Evolutionary conservation across 345 rosid species (phyloP).

Genomic region (Hevea brasiliensis): DNA sequence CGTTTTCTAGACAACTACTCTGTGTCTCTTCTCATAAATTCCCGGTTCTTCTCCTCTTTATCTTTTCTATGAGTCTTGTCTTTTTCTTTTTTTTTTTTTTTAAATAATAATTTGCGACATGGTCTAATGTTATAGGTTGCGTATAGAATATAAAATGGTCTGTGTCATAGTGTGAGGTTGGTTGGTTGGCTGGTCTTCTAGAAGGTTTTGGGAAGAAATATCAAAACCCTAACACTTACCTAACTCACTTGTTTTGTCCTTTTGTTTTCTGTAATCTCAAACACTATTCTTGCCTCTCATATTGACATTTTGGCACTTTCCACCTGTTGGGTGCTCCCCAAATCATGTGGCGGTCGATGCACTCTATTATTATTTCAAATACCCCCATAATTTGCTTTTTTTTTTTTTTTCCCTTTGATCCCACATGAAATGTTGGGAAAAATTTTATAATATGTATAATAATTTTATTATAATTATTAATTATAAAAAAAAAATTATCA

Average conservation of each 20-base stretch:
- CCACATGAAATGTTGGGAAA: too few species aligned
- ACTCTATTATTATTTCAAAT: too few species aligned
- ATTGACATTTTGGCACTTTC: not conserved
- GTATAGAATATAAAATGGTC: too few species aligned
- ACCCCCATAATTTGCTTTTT: too few species aligned
- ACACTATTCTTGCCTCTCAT: too few species aligned
- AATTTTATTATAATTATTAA: too few species aligned
- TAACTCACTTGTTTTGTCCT: slow-evolving; percentile 11
- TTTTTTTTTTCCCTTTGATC: too few species aligned
- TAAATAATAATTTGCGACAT: not conserved
- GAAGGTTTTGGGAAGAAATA: slow-evolving; percentile 14
- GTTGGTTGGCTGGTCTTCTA: slow-evolving; percentile 1
- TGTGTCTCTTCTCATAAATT: slow-evolving; percentile 12
- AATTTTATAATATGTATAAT: too few species aligned
- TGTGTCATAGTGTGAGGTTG: not conserved
- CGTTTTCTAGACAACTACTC: slow-evolving; percentile 17
- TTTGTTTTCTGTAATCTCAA: too few species aligned
- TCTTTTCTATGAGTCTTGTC: not conserved
- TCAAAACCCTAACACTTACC: slow-evolving; percentile 1
- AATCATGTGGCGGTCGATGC: not conserved
- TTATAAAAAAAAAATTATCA: too few species aligned
- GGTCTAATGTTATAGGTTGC: not conserved
- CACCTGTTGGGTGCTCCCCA: not conserved
- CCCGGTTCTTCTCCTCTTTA: not conserved
- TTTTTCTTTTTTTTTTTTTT: not conserved